Evolutionary conservation across 805 yeast species (phyloP).

Genomic region (Yarrowia sp.): DNA sequence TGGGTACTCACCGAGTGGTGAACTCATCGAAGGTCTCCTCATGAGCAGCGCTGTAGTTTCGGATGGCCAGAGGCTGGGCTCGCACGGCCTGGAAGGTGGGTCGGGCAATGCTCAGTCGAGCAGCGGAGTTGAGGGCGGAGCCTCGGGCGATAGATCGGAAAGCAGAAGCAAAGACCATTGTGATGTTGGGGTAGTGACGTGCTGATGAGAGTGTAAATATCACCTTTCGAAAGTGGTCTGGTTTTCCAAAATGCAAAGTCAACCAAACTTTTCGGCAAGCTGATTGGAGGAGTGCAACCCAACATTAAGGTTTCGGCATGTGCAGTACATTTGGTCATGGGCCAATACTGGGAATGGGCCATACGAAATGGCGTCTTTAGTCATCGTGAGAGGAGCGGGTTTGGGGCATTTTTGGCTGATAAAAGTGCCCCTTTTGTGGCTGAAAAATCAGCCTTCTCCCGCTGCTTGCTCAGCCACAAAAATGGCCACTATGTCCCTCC

Average conservation of each 20-base stretch:
- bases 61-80: constrained; percentile 31
- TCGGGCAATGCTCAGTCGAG: constrained; percentile 24
- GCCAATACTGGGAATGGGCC: constrained; percentile 1
- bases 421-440: too few species aligned
- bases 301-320: constrained; percentile 1
- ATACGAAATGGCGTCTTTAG: neutral
- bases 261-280: constrained; percentile 22
- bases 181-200: constrained; percentile 23
- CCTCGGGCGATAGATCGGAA: constrained; percentile 26
- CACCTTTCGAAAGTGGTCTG: constrained; percentile 18
- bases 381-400: too few species aligned
- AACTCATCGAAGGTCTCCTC: constrained; percentile 95
- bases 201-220: constrained; percentile 25
- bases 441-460: too few species aligned
- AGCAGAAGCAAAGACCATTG: constrained; percentile 26
- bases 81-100: constrained; percentile 14
- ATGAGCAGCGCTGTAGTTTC: constrained; percentile 77
- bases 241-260: constrained; percentile 25
- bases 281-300: constrained; percentile 9
- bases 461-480: neutral
- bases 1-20: constrained; percentile 60
- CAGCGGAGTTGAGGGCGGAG: constrained; percentile 23
- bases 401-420: too few species aligned
- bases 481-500: neutral
- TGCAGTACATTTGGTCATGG: constrained; percentile 23